Conservation (phyloP, 208 protist genomes). For the Leishmania lainsoni region DNA sequence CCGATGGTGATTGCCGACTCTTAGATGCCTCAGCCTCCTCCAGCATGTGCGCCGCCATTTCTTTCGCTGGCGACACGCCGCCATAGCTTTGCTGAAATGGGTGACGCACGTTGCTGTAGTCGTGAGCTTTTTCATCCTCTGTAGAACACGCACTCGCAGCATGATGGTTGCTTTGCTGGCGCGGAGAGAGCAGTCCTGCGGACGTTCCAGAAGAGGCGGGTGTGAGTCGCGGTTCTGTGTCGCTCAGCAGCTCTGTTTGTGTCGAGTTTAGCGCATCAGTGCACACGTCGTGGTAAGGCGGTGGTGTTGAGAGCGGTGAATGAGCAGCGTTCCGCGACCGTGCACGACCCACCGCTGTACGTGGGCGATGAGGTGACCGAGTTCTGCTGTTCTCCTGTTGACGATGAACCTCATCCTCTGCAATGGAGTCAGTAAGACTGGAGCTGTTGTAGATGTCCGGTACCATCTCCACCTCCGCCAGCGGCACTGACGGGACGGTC, state of each 20-base stretch:
- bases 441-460: background rate
- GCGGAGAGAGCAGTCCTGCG: background rate
- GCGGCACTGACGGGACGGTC: background rate
- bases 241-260: background rate
- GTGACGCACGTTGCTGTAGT: background rate
- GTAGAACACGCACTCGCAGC: background rate
- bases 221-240: background rate
- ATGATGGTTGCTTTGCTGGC: background rate
- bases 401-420: background rate
- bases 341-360: background rate
- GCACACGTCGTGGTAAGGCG: background rate
- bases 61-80: background rate
- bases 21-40: background rate
- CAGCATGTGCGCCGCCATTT: background rate
- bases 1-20: background rate
- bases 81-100: background rate
- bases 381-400: background rate
- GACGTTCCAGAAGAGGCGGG: background rate
- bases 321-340: background rate
- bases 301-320: background rate
- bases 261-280: background rate
- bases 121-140: background rate
- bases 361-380: background rate
- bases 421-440: background rate
- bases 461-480: background rate